A percentile compares a stretch with the other conserved stretches of the same genome.
These are phyloP conservation scores for Aspergillus aculeatus DNA, from an alignment of 2,329 filamentous ascomycete genomes.

Conservation along the genomic window DNA sequence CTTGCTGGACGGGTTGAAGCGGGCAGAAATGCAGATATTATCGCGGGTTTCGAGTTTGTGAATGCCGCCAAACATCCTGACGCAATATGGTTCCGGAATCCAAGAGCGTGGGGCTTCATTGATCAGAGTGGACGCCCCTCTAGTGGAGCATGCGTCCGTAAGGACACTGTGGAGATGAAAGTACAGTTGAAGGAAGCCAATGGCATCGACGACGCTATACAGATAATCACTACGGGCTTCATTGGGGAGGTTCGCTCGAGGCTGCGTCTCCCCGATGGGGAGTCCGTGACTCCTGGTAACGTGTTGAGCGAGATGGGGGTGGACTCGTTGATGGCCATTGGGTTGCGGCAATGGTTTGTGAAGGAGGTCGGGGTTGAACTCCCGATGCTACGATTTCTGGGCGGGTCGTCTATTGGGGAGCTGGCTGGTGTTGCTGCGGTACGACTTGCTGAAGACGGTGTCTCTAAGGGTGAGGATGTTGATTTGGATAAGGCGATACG, in stretches of 20 bases:
- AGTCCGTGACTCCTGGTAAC: background rate
- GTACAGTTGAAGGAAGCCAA: background rate
- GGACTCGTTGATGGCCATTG: slow-evolving; percentile 4
- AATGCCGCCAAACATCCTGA: background rate
- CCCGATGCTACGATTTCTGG: background rate
- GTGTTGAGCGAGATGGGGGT: slow-evolving; percentile 3
- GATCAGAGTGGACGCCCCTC: background rate
- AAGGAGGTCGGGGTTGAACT: slow-evolving; percentile 2
- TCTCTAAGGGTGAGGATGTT: background rate
- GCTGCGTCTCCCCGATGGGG: background rate
- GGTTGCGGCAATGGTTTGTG: slow-evolving; percentile 2
- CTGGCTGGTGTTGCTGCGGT: background rate
- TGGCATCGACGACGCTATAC: background rate
- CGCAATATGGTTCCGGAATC: slow-evolving; percentile 1
- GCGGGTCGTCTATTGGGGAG: background rate
- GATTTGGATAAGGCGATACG: background rate
- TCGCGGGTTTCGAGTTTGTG: slow-evolving; percentile 4
- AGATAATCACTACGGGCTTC: background rate
- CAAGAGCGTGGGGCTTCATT: slow-evolving; percentile 2
- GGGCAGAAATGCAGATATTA: background rate
- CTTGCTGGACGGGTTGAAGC: slow-evolving; percentile 21
- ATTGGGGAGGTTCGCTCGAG: background rate
- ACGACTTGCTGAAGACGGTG: background rate
- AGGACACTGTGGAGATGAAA: background rate
- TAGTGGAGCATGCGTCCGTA: background rate